Evolutionary conservation across 257 asterid species (phyloP).

Genomic region (Pogostemon cablin): DNA sequence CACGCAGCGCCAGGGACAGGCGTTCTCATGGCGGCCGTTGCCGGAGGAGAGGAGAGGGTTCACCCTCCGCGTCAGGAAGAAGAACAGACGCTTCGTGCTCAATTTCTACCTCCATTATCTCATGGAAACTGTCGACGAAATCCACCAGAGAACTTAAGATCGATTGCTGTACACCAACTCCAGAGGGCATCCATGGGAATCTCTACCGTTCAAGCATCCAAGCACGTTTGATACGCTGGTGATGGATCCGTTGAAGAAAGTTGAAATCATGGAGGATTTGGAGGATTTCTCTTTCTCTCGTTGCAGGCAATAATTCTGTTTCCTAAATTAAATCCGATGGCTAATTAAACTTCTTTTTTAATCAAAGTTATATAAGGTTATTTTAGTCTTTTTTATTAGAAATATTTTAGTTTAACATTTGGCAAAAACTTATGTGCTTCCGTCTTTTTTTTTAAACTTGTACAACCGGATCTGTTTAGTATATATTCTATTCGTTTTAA

Average conservation of each 20-base stretch:
- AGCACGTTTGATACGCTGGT: slow-evolving; percentile 44
- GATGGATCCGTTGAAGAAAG: slow-evolving; percentile 39
- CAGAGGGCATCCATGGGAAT: neutral
- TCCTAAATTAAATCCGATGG: too few relatives aligned
- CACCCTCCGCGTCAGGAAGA: slow-evolving; percentile 30
- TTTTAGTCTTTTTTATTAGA: too few relatives aligned
- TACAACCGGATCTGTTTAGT: too few relatives aligned
- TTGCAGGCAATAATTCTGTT: too few relatives aligned
- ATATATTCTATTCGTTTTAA: too few relatives aligned
- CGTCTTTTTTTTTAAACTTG: too few relatives aligned
- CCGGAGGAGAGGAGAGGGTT: slow-evolving; percentile 48
- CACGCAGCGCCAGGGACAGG: too few relatives aligned
- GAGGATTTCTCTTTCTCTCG: slow-evolving; percentile 19
- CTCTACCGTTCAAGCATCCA: slow-evolving; percentile 45
- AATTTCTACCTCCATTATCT: slow-evolving; percentile 38
- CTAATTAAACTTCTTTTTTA: too few relatives aligned
- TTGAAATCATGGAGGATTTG: slow-evolving; percentile 41
- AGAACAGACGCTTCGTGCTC: slow-evolving; percentile 35
- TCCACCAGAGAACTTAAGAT: slow-evolving; percentile 38
- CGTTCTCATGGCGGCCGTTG: too few relatives aligned
- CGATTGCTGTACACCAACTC: slow-evolving; percentile 41
- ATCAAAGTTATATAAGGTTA: too few relatives aligned
- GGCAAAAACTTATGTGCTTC: too few relatives aligned
- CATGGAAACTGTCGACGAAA: slow-evolving; percentile 37
- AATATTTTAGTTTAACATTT: too few relatives aligned